These are phyloP conservation scores for Magnusiomyces magnusii DNA, from an alignment of 1,139 yeast genomes.

Conservation along the genomic window DNA sequence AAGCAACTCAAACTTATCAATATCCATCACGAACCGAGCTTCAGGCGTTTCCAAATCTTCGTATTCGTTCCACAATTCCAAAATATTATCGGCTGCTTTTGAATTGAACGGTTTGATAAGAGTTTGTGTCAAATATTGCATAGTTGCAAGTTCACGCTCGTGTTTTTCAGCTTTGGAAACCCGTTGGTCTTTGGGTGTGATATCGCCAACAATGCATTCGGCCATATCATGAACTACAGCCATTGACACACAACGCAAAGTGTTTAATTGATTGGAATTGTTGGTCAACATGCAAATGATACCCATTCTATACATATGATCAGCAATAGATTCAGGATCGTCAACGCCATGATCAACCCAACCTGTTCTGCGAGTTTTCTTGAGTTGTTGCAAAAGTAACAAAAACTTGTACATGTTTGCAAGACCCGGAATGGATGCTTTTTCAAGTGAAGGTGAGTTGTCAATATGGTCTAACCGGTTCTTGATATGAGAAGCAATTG, in stretches of 20 bases:
- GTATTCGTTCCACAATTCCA: slow-evolving; percentile 81
- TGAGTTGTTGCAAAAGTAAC: slow-evolving; percentile 66
- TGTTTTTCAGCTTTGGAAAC: slow-evolving; percentile 67
- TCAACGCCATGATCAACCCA: slow-evolving; percentile 77
- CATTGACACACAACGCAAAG: slow-evolving; percentile 66
- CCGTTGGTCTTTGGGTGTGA: slow-evolving; percentile 71
- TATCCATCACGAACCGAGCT: slow-evolving; percentile 86
- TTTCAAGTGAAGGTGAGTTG: slow-evolving; percentile 9
- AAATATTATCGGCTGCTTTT: slow-evolving; percentile 56
- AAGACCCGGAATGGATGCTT: slow-evolving; percentile 2
- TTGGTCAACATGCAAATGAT: slow-evolving; percentile 70
- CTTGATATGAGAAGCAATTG: slow-evolving; percentile 9
- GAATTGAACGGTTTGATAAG: slow-evolving; percentile 41
- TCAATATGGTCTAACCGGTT: slow-evolving; percentile 10
- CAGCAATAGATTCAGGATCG: slow-evolving; percentile 70
- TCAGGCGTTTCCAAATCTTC: slow-evolving; percentile 77
- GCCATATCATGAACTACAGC: slow-evolving; percentile 93
- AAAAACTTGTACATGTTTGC: slow-evolving; percentile 41
- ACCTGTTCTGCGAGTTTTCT: slow-evolving; percentile 83
- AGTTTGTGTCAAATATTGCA: slow-evolving; percentile 49
- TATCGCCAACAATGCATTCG: slow-evolving; percentile 89
- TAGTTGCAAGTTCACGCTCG: slow-evolving; percentile 69
- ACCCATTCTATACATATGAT: slow-evolving; percentile 97
- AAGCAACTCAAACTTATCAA: slow-evolving; percentile 89
- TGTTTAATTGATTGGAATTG: slow-evolving; percentile 36